A percentile compares a stretch with the other conserved stretches of the same genome.
phyloP scores from a whole-genome alignment of 495 filamentous ascomycete genomes.

The Umbilicaria muhlenbergii region DNA sequence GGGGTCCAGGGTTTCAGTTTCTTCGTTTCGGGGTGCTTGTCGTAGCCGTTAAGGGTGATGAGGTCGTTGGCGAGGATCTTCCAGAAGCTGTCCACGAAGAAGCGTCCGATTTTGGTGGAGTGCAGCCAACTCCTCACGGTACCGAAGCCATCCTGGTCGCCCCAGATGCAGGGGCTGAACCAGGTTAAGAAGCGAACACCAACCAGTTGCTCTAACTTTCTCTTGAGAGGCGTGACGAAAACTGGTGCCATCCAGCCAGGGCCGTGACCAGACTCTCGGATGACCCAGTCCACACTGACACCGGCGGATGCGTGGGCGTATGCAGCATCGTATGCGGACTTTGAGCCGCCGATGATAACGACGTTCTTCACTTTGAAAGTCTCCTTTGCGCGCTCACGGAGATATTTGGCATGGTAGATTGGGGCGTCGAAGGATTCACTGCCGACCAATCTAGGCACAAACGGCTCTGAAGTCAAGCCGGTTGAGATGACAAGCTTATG shows the following conservation, averaged over 20 bases:
- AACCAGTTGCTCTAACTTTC: slow-evolving; percentile 50
- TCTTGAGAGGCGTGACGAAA: slow-evolving; percentile 42
- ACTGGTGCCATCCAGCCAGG: slow-evolving; percentile 52
- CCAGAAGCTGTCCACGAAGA: slow-evolving; percentile 58
- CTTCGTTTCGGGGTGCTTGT: slow-evolving; percentile 42
- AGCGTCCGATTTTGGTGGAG: slow-evolving; percentile 46
- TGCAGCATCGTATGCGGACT: slow-evolving; percentile 64
- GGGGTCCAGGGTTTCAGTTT: slow-evolving; percentile 50
- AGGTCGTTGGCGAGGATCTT: slow-evolving; percentile 42
- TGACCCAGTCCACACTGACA: slow-evolving; percentile 60
- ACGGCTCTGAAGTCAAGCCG: slow-evolving; percentile 48
- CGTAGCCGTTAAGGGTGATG: slow-evolving; percentile 38
- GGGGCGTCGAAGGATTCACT: slow-evolving; percentile 35
- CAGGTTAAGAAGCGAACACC: slow-evolving; percentile 48
- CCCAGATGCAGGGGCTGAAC: slow-evolving; percentile 50
- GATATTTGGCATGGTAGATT: slow-evolving; percentile 30
- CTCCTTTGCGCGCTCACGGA: slow-evolving; percentile 18
- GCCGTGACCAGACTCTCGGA: slow-evolving; percentile 62
- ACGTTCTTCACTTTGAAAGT: slow-evolving; percentile 15
- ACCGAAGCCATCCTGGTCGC: slow-evolving; percentile 32
- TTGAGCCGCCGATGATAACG: slow-evolving; percentile 54
- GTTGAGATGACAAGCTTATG: slow-evolving; percentile 54
- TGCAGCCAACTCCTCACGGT: slow-evolving; percentile 43
- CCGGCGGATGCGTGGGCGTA: slow-evolving; percentile 51
- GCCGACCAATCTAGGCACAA: slow-evolving; percentile 34